These are phyloP conservation scores for Podila epigama DNA, from an alignment of 192 early-diverging fungal genomes.

Conservation along the genomic window DNA sequence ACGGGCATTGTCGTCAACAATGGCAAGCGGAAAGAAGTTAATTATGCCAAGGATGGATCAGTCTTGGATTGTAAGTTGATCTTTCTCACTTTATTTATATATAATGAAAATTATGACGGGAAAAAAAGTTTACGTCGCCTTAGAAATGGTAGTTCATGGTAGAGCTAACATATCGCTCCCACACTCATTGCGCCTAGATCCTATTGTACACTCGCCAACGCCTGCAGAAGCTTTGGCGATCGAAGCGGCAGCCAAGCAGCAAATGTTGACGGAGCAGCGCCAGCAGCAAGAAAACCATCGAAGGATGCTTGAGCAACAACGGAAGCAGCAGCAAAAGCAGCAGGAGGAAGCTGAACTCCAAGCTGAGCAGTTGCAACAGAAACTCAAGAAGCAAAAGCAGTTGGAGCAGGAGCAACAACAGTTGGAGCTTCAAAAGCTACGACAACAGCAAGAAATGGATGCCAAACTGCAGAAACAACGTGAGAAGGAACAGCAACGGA, in stretches of 20 bases:
- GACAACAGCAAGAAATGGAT: constrained; percentile 38
- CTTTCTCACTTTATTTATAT: not conserved
- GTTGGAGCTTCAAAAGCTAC: constrained; percentile 18
- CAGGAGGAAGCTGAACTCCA: constrained; percentile 14
- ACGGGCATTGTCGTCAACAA: constrained; percentile 50
- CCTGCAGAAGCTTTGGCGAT: constrained; percentile 46
- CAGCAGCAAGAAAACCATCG: constrained; percentile 24
- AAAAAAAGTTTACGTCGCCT: no score
- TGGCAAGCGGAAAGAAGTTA: constrained; percentile 36
- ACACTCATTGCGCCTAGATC: not conserved
- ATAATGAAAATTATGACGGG: not conserved
- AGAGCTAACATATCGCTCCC: no score
- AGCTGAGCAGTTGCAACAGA: constrained; percentile 14
- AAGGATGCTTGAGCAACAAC: constrained; percentile 16
- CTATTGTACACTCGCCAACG: constrained; percentile 28
- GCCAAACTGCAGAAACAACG: constrained; percentile 1
- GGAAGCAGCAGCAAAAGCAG: constrained; percentile 31
- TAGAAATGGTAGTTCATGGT: no score
- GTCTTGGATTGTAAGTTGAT: constrained; percentile 12
- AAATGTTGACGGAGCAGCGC: constrained; percentile 32
- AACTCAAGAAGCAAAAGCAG: constrained; percentile 13
- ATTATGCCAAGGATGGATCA: constrained; percentile 10
- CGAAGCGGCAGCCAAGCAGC: constrained; percentile 40
- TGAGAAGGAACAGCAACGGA: constrained; percentile 9
- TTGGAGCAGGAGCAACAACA: constrained; percentile 24